Conservation (phyloP, 2,329 filamentous ascomycete species). For the Sporothrix variecibatus region DNA sequence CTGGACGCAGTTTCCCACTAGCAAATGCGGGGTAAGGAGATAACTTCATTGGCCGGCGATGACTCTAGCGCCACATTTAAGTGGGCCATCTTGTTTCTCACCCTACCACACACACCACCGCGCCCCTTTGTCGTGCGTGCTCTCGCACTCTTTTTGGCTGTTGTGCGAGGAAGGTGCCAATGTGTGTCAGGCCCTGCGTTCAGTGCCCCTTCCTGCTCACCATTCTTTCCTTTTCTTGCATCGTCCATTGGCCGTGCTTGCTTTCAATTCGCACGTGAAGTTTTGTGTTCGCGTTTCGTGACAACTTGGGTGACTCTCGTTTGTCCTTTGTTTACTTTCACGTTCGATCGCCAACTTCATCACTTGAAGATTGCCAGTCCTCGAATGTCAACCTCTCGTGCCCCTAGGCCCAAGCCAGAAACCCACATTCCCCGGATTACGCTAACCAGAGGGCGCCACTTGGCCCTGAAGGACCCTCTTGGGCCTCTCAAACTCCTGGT, state of each 20-base stretch:
- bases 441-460: slow-evolving; percentile 12
- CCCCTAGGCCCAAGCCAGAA: not conserved
- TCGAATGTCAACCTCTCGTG: not conserved
- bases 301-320: not conserved
- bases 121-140: slow-evolving; percentile 2
- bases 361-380: not conserved
- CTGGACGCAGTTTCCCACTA: not conserved
- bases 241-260: not conserved
- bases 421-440: slow-evolving; percentile 26
- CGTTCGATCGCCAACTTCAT: not conserved
- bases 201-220: not conserved
- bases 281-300: too few relatives aligned
- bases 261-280: not conserved
- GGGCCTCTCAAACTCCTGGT: not conserved
- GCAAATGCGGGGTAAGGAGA: slow-evolving; percentile 23
- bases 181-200: not conserved
- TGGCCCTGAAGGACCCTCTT: slow-evolving; percentile 11
- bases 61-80: not conserved
- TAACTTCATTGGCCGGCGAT: not conserved
- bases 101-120: slow-evolving; percentile 3
- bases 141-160: not conserved
- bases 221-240: not conserved
- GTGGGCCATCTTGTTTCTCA: not conserved
- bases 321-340: not conserved
- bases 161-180: not conserved